Evolutionary conservation across 768 basidiomycete genomes (phyloP).

Genomic region (Floccularia luteovirens): DNA sequence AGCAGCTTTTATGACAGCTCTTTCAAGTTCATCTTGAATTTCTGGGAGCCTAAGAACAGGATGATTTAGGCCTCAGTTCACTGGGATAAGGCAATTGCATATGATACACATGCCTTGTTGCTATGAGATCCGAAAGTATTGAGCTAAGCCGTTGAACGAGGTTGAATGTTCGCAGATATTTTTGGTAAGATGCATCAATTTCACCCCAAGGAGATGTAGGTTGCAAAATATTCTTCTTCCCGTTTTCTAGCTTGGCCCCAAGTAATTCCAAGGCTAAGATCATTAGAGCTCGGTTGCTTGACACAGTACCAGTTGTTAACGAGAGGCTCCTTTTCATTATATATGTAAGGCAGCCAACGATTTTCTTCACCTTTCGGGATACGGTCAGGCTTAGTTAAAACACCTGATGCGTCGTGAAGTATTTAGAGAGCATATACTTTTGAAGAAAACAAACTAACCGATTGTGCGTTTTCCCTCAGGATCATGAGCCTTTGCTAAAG

Average conservation of each 20-base stretch:
- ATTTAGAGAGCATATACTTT: neutral
- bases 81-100: neutral
- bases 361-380: conserved; percentile 42
- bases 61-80: neutral
- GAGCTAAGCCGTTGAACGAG: conserved; percentile 42
- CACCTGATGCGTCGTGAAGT: conserved; percentile 35
- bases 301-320: conserved; percentile 46
- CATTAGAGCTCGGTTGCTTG: conserved; percentile 35
- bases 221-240: conserved; percentile 45
- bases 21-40: conserved; percentile 51
- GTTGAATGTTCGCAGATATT: conserved; percentile 39
- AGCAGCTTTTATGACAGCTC: conserved; percentile 31
- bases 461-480: conserved; percentile 53
- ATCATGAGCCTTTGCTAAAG: conserved; percentile 45
- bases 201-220: conserved; percentile 36
- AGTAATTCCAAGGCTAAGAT: conserved; percentile 35
- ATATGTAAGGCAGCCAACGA: conserved; percentile 42
- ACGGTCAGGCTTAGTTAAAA: conserved; percentile 61
- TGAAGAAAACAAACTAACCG: conserved; percentile 30
- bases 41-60: conserved; percentile 42
- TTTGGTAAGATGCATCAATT: conserved; percentile 33
- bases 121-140: conserved; percentile 45
- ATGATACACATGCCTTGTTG: conserved; percentile 32
- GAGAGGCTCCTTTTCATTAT: conserved; percentile 37
- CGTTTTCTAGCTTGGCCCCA: conserved; percentile 46